Percentiles rank a stretch among this genome's conserved stretches.
Evolutionary conservation across 352 stramenopile species (phyloP).

Genomic region (Elongisporangium undulatum): DNA sequence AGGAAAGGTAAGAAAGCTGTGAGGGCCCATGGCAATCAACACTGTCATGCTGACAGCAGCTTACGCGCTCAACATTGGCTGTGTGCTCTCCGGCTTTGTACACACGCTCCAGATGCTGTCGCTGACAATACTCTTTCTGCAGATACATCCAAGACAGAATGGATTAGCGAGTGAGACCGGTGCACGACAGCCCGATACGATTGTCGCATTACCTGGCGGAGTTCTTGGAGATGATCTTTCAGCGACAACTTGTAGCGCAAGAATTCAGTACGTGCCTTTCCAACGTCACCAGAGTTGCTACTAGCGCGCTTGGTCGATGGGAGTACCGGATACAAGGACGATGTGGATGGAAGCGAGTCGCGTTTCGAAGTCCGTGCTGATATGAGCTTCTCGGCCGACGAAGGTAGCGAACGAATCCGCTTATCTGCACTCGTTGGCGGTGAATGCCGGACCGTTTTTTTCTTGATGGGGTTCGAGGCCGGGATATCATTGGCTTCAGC

Average conservation of each 20-base stretch:
- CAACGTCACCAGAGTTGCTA: conserved; percentile 10
- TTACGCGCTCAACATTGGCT: conserved; percentile 54
- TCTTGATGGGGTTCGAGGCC: background rate
- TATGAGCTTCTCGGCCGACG: background rate
- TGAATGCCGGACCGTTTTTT: background rate
- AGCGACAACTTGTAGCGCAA: conserved; percentile 67
- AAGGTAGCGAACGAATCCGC: background rate
- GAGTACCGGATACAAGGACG: conserved; percentile 41
- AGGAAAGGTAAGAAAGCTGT: background rate
- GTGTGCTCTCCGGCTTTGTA: conserved; percentile 60
- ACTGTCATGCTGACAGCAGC: background rate
- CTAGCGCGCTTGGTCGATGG: conserved; percentile 13
- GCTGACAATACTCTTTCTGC: conserved; percentile 51
- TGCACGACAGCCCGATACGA: background rate
- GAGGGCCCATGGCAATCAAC: background rate
- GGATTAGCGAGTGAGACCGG: background rate
- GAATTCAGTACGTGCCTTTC: conserved; percentile 39
- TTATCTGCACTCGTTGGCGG: background rate
- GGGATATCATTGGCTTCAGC: conserved; percentile 8
- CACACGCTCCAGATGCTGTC: conserved; percentile 53
- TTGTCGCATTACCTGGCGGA: conserved; percentile 29
- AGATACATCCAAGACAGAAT: background rate
- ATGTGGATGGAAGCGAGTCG: background rate
- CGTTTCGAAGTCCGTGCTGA: conserved; percentile 1
- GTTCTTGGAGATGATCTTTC: conserved; percentile 61